These are phyloP conservation scores for Agrostemma githago DNA, from an alignment of 148 eudicot species.

Conservation along the genomic window DNA sequence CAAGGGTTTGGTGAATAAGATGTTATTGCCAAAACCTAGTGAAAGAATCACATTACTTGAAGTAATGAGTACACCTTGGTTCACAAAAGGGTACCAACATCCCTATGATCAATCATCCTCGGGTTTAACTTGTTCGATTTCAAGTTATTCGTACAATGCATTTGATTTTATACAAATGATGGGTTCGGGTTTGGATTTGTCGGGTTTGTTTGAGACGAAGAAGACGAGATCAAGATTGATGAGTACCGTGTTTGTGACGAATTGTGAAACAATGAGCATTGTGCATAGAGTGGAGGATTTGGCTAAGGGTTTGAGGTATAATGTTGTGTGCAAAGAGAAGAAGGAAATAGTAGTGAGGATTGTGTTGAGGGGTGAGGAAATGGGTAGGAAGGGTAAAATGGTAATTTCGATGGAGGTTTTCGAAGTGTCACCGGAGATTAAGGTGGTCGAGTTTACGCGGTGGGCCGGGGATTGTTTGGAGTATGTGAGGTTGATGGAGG, in stretches of 20 bases:
- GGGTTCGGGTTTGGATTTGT: constrained; percentile 61
- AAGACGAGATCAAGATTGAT: constrained; percentile 7
- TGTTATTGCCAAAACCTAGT: constrained; percentile 32
- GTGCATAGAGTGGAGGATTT: constrained; percentile 31
- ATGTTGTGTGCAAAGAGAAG: constrained; percentile 31
- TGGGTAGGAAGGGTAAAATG: constrained; percentile 40
- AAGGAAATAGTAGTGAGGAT: constrained; percentile 28
- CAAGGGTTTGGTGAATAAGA: constrained; percentile 27
- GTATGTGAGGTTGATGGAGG: constrained; percentile 46
- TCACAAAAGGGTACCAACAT: constrained; percentile 19
- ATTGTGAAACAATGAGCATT: constrained; percentile 30
- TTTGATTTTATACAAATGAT: constrained; percentile 54
- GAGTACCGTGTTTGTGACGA: constrained; percentile 37
- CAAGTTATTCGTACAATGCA: constrained; percentile 37
- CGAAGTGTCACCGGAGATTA: constrained; percentile 45
- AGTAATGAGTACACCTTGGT: constrained; percentile 46
- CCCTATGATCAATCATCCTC: constrained; percentile 10
- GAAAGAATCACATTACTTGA: constrained; percentile 34
- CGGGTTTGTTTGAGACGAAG: constrained; percentile 39
- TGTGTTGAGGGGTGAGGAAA: constrained; percentile 27
- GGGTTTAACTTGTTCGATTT: constrained; percentile 17
- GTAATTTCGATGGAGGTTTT: constrained; percentile 47
- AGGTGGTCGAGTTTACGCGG: constrained; percentile 53
- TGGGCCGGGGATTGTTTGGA: constrained; percentile 50
- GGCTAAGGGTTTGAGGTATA: constrained; percentile 28